Evolutionary conservation across 805 yeast species (phyloP), one percentile per base, ranked within the genome.

Genomic region (Candida nanaspora): DNA sequence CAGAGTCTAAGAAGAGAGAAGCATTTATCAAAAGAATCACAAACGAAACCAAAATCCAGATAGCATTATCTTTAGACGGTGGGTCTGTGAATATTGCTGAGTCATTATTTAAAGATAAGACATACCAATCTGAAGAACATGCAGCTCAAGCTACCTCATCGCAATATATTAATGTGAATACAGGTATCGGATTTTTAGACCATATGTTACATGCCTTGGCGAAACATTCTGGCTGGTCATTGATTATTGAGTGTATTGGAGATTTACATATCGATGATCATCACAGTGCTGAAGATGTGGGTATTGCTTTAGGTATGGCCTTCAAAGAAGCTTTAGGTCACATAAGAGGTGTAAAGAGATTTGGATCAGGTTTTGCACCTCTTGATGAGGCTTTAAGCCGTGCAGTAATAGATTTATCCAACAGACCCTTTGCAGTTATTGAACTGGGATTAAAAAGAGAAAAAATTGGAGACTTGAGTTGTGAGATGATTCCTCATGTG

Each of bases 401-500:
- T 40, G 96, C 97, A 0, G 98, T 93, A n/a, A 87, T 93, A 9
- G 98, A 93, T 56, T 69, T 93, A 45, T 86, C 96, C 15, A 88
- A 88, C 61, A 74, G 98, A 51, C 98, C 98, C 2, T 89, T 65
- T 62, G 94, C 96, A 0, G 93, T 86, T 15, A 71, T 88, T 31
- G 96, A 93, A 30, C 69, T 93, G 45, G 96, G 96, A 0, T 72
- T 93, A 55, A 84, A 82, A 62, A 74, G 98, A 48, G 98, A 93
- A 60, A 88, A 82, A 59, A 80, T 93, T 51, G 98, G 98, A 40
- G 95, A 86, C 55, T 71, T 93, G 39, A 78, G 88, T 29, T 78
- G 93, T 55, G 98, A 93, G 66, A 93, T 93, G 98, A 83, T 93
- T 48, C 97, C 97, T n/a, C 98, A 93, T 61, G 89, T 93, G 37